Percentiles rank a stretch among this genome's conserved stretches.
Conservation (phyloP, 139 green algal genomes). For the Spirogloea muscicola region DNA sequence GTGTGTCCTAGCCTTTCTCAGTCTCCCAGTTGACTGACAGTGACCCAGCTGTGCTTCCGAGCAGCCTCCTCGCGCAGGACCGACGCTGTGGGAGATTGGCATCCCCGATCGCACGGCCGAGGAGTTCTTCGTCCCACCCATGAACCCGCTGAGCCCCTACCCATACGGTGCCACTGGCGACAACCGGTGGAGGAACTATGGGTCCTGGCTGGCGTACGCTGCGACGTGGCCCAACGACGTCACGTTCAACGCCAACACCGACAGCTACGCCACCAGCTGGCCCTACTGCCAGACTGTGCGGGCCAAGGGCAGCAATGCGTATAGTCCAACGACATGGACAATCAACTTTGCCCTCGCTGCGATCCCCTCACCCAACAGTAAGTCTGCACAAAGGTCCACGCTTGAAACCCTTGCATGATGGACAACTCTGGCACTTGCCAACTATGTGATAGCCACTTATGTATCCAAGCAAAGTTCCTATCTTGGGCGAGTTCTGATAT, state of each 20-base stretch:
- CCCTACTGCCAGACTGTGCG: slow-evolving; percentile 14
- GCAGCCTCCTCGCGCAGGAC: slow-evolving; percentile 8
- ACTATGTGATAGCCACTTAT: too few species aligned
- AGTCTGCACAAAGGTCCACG: too few species aligned
- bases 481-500: too few species aligned
- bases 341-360: slow-evolving; percentile 15
- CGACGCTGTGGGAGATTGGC: slow-evolving; percentile 35
- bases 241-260: neutral
- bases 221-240: neutral
- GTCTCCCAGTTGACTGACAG: neutral
- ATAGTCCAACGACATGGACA: slow-evolving; percentile 3
- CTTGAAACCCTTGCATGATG: too few species aligned
- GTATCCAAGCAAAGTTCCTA: too few species aligned
- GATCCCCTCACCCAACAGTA: neutral
- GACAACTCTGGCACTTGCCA: too few species aligned
- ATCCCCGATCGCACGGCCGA: slow-evolving; percentile 13
- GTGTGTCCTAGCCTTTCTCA: too few species aligned
- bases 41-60: slow-evolving; percentile 2
- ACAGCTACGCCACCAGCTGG: slow-evolving; percentile 16
- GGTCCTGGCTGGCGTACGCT: slow-evolving; percentile 5
- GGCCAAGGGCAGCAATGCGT: neutral
- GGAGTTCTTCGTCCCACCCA: slow-evolving; percentile 29
- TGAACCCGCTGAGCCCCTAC: slow-evolving; percentile 24
- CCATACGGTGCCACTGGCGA: slow-evolving; percentile 1
- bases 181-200: slow-evolving; percentile 28